Percentiles rank a stretch among this genome's conserved stretches.
These are phyloP conservation scores for Schizochytrium sp. DNA, from an alignment of 108 stramenopile species.

Conservation along the genomic window DNA sequence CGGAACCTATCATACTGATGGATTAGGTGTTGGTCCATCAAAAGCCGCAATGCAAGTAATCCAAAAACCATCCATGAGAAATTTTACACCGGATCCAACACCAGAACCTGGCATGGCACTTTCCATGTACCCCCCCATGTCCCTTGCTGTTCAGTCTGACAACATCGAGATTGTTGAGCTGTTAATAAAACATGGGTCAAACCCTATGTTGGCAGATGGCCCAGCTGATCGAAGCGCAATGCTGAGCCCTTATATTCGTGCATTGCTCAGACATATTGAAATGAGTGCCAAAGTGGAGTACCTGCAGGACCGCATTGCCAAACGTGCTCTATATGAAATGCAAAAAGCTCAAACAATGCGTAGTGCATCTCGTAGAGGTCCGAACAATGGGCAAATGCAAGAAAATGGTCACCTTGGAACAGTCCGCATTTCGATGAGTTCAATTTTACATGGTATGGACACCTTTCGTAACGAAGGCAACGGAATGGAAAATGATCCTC, in stretches of 20 bases:
- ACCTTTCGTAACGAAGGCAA: no score
- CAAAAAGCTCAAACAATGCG: neutral
- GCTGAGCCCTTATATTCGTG: slow-evolving; percentile 49
- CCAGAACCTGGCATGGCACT: neutral
- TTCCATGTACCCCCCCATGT: slow-evolving; percentile 17
- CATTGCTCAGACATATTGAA: slow-evolving; percentile 32
- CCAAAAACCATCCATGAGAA: no score
- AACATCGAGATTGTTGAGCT: slow-evolving; percentile 55
- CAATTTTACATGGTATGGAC: no score
- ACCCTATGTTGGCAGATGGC: slow-evolving; percentile 50
- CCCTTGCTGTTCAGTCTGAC: slow-evolving; percentile 40
- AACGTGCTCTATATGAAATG: slow-evolving; percentile 5
- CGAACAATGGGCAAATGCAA: no score
- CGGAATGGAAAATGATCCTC: no score
- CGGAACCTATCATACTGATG: neutral
- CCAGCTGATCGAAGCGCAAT: neutral
- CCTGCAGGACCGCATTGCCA: slow-evolving; percentile 23
- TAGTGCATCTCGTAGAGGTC: neutral
- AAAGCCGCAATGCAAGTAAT: no score
- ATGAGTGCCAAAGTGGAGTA: slow-evolving; percentile 45
- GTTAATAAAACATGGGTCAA: slow-evolving; percentile 33
- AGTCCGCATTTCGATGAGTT: no score
- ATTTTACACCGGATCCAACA: no score
- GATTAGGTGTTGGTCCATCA: no score
- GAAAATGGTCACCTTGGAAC: no score